phyloP scores from a whole-genome alignment of 306 rosid species.

The Prinsepia uniflora region DNA sequence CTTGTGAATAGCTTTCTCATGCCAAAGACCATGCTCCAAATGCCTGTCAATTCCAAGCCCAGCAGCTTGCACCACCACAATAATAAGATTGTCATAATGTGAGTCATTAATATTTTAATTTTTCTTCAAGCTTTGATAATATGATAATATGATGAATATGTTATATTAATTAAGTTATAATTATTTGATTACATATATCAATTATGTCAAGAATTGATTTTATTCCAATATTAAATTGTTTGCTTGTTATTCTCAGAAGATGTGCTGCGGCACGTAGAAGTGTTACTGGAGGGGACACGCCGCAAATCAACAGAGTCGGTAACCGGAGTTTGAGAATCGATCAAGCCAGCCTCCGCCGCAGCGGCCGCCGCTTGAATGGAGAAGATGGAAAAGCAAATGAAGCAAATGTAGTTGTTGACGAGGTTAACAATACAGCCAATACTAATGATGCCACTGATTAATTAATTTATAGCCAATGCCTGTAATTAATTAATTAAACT shows the following conservation, averaged over 20 bases:
- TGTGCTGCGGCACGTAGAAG: constrained; percentile 3
- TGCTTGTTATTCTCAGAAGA: constrained; percentile 4
- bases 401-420: constrained; percentile 1
- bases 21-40: constrained; percentile 10
- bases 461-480: neutral
- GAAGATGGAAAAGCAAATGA: neutral
- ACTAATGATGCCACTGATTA: constrained; percentile 2
- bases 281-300: neutral
- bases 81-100: constrained; percentile 4
- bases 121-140: neutral
- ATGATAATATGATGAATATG: too few relatives aligned
- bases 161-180: neutral
- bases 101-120: neutral
- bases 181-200: neutral
- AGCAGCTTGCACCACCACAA: neutral
- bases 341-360: neutral
- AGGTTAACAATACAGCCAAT: constrained; percentile 1
- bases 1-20: neutral
- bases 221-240: neutral
- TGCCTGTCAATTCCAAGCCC: neutral
- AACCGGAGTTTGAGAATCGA: neutral
- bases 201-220: neutral
- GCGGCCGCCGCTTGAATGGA: neutral
- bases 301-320: neutral
- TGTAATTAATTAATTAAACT: too few relatives aligned